These are phyloP conservation scores for Pogostemon cablin DNA, from an alignment of 257 asterid species.

Conservation along the genomic window DNA sequence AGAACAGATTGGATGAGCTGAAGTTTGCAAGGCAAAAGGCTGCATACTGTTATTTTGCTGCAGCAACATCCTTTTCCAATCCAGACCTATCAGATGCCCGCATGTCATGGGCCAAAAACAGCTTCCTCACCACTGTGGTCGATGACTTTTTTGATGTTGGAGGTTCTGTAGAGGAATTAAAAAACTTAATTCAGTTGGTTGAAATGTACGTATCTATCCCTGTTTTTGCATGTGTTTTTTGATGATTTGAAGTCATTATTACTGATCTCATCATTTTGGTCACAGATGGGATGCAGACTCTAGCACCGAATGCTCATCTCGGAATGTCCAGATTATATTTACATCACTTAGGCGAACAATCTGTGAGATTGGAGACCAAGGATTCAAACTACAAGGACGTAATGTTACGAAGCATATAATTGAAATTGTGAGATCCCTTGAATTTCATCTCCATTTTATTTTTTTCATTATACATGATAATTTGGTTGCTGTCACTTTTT, in stretches of 20 bases:
- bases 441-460: slow-evolving; percentile 19
- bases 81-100: slow-evolving; percentile 88
- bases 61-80: slow-evolving; percentile 67
- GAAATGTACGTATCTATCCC: slow-evolving; percentile 47
- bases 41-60: slow-evolving; percentile 90
- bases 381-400: slow-evolving; percentile 57
- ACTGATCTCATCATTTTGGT: slow-evolving; percentile 8
- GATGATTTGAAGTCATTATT: slow-evolving; percentile 13
- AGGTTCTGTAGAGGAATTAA: slow-evolving; percentile 79
- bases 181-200: slow-evolving; percentile 64
- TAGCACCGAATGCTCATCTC: slow-evolving; percentile 57
- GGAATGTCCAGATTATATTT: slow-evolving; percentile 67
- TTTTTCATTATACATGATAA: neutral
- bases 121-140: slow-evolving; percentile 79
- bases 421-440: slow-evolving; percentile 61
- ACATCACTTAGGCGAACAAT: slow-evolving; percentile 67
- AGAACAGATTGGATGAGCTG: slow-evolving; percentile 74
- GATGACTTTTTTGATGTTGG: slow-evolving; percentile 93
- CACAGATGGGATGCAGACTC: slow-evolving; percentile 78
- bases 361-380: slow-evolving; percentile 65
- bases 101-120: slow-evolving; percentile 91
- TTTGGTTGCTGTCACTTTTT: neutral
- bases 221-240: slow-evolving; percentile 8
- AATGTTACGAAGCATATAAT: slow-evolving; percentile 58
- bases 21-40: slow-evolving; percentile 81